Evolutionary conservation across 441 rosid genomes (phyloP).

Genomic region (Gossypium schwendimanii): DNA sequence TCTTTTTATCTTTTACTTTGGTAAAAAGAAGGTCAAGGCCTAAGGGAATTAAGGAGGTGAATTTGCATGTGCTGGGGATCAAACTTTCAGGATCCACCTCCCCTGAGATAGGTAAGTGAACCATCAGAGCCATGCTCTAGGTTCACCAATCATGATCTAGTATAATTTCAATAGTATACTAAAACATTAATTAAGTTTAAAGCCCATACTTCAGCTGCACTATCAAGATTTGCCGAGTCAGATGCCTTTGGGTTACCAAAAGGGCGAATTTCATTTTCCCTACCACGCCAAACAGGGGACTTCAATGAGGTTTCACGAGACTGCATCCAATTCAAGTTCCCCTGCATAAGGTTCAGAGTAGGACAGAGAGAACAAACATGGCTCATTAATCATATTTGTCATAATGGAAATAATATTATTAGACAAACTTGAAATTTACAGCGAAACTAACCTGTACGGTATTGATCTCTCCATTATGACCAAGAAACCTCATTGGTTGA

Average conservation of each 20-base stretch:
- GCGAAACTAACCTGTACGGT: slow-evolving; percentile 70
- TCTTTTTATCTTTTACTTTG: not conserved
- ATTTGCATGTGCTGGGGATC: not conserved
- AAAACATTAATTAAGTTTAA: slow-evolving; percentile 5
- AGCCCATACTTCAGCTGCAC: slow-evolving; percentile 87
- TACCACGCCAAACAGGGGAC: slow-evolving; percentile 92
- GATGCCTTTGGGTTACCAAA: slow-evolving; percentile 93
- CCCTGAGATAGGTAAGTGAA: not conserved
- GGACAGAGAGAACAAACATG: slow-evolving; percentile 16
- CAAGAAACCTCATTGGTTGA: slow-evolving; percentile 99
- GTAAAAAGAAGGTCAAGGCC: not conserved
- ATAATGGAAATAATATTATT: not conserved
- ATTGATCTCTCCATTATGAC: slow-evolving; percentile 99
- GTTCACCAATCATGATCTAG: not conserved
- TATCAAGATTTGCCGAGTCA: slow-evolving; percentile 95
- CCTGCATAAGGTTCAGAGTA: slow-evolving; percentile 40
- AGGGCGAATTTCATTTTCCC: slow-evolving; percentile 95
- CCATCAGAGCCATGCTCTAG: not conserved
- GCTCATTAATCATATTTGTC: slow-evolving; percentile 11
- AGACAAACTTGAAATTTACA: slow-evolving; percentile 13
- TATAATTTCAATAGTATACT: slow-evolving; percentile 1
- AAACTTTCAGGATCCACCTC: not conserved
- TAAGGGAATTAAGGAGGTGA: not conserved
- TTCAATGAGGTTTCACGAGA: slow-evolving; percentile 90
- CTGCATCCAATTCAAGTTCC: slow-evolving; percentile 99